Percentiles rank a stretch among this genome's conserved stretches.
These are phyloP conservation scores for Kodamaea kaohsiungensis DNA, from an alignment of 805 yeast genomes.

Conservation along the genomic window DNA sequence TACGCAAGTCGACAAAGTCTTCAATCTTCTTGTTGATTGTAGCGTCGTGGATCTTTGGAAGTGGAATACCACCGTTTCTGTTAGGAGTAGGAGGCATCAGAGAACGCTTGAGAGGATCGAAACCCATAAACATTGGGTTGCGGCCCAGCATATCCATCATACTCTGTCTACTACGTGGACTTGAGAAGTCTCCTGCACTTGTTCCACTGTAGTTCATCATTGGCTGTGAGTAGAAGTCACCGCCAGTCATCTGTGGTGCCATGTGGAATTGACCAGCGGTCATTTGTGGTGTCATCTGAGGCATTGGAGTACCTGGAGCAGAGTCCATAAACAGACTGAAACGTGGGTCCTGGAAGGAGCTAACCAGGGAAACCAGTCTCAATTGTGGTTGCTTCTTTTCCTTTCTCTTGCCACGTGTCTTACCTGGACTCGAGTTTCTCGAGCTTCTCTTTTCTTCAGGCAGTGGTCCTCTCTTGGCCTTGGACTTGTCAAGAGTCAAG, in stretches of 20 bases:
- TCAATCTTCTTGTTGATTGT: conserved; percentile 32
- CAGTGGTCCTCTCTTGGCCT: not conserved
- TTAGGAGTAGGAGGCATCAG: not conserved
- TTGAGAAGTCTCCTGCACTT: conserved; percentile 9
- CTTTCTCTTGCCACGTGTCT: conserved; percentile 5
- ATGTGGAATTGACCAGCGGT: not conserved
- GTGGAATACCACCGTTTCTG: conserved; percentile 9
- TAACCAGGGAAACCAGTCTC: conserved; percentile 6
- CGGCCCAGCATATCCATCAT: conserved; percentile 10
- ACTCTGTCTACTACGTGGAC: conserved; percentile 18
- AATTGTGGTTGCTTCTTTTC: conserved; percentile 6
- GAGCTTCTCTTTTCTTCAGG: conserved; percentile 4
- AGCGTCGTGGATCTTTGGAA: conserved; percentile 21
- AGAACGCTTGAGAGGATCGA: not conserved
- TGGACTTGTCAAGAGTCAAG: not conserved
- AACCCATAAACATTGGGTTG: conserved; percentile 4
- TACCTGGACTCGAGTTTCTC: conserved; percentile 1
- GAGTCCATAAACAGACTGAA: conserved; percentile 1
- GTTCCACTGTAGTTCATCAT: conserved; percentile 18
- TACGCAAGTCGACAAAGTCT: conserved; percentile 34
- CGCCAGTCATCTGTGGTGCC: conserved; percentile 1
- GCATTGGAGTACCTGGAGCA: not conserved
- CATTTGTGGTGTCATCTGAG: not conserved
- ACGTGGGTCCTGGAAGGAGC: conserved; percentile 8
- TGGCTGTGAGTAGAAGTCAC: conserved; percentile 12